phyloP scores from a whole-genome alignment of 73 alveolate species.

The Breviolum minutum region DNA sequence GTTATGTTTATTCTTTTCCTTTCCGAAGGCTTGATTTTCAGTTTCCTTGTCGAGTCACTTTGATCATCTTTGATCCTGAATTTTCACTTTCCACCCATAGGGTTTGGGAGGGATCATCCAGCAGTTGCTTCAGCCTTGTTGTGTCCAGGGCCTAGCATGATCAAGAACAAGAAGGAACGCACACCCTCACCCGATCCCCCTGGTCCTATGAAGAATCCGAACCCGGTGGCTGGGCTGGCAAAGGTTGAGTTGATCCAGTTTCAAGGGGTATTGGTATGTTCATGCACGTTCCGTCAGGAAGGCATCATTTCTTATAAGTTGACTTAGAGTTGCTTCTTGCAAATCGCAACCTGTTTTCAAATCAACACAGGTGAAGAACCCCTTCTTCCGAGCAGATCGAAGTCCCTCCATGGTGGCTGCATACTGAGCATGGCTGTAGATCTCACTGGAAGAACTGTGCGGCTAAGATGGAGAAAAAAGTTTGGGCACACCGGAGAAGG shows the following conservation, averaged over 20 bases:
- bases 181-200: slow-evolving; percentile 92
- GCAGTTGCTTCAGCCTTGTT: background rate
- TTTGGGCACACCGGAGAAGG: too few relatives aligned
- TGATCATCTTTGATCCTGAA: background rate
- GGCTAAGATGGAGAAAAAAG: background rate
- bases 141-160: slow-evolving; percentile 70
- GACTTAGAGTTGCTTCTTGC: background rate
- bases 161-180: slow-evolving; percentile 85
- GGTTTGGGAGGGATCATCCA: background rate
- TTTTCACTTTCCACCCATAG: background rate
- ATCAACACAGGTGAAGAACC: slow-evolving; percentile 69
- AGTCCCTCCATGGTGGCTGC: slow-evolving; percentile 85
- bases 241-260: too few relatives aligned
- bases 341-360: background rate
- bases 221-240: slow-evolving; percentile 20
- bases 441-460: background rate
- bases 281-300: background rate
- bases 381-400: slow-evolving; percentile 93
- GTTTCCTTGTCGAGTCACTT: background rate
- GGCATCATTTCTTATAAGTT: too few relatives aligned
- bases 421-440: slow-evolving; percentile 22
- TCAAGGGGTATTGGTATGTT: too few relatives aligned
- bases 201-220: slow-evolving; percentile 77
- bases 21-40: background rate
- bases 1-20: background rate